These are phyloP conservation scores for Saksenaea oblongispora DNA, from an alignment of 371 early-diverging fungal species.

Conservation along the genomic window DNA sequence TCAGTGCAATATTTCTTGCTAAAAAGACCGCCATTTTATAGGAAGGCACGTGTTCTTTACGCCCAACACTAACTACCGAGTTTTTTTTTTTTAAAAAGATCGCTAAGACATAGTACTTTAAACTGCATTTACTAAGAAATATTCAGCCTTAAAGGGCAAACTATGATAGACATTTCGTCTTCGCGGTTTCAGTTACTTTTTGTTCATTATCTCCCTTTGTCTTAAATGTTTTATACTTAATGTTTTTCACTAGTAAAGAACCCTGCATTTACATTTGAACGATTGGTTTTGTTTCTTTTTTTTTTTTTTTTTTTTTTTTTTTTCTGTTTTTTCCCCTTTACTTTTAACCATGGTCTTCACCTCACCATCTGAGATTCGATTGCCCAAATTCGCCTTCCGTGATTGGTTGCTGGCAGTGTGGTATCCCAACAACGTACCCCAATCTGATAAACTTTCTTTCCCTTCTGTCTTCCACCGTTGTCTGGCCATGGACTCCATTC, in stretches of 20 bases:
- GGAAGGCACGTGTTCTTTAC: too few relatives aligned
- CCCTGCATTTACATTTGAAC: not conserved
- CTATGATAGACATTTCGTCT: too few relatives aligned
- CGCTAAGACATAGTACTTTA: too few relatives aligned
- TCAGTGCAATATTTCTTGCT: too few relatives aligned
- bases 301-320: not conserved
- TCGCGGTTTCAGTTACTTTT: not conserved
- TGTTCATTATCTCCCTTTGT: not conserved
- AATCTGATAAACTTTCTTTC: conserved; percentile 6
- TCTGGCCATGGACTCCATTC: conserved; percentile 16
- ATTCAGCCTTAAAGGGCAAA: too few relatives aligned
- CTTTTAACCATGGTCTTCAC: not conserved
- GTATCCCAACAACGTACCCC: not conserved
- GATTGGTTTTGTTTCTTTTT: not conserved
- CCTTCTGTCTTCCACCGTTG: not conserved
- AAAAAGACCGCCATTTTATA: too few relatives aligned
- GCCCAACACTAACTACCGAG: too few relatives aligned
- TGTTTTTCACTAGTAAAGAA: not conserved
- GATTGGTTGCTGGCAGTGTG: not conserved
- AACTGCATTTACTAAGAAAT: too few relatives aligned
- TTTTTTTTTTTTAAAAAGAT: too few relatives aligned
- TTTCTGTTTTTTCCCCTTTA: not conserved
- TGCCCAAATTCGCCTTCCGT: not conserved
- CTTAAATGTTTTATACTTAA: not conserved
- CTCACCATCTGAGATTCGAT: not conserved